These are phyloP conservation scores for Colletotrichum plurivorum DNA, from an alignment of 2,329 filamentous ascomycete species.

Conservation along the genomic window DNA sequence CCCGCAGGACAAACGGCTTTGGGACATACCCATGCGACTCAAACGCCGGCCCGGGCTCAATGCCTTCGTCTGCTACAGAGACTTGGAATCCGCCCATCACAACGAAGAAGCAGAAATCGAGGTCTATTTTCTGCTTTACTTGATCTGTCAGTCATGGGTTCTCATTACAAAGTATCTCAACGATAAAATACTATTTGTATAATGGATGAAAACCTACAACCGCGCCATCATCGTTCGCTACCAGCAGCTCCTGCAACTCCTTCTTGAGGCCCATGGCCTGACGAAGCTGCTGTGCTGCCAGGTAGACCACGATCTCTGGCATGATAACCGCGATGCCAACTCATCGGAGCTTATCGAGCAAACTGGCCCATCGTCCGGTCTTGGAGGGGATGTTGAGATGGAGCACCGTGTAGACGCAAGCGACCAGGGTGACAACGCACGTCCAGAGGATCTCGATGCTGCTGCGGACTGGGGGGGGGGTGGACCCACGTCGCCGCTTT, in stretches of 20 bases:
- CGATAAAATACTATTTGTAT: no score
- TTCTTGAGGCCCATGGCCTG: constrained; percentile 19
- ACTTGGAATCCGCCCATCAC: constrained; percentile 48
- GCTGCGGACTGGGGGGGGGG: constrained; percentile 46
- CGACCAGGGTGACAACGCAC: constrained; percentile 51
- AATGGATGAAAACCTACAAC: background rate
- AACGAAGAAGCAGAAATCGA: constrained; percentile 48
- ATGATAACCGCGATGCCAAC: constrained; percentile 47
- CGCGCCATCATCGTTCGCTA: background rate
- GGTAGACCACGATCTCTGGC: constrained; percentile 50
- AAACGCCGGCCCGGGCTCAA: constrained; percentile 9
- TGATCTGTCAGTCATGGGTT: no score
- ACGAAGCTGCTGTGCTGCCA: constrained; percentile 42
- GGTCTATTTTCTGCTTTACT: background rate
- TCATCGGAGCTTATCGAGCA: constrained; percentile 47
- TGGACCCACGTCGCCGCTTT: background rate
- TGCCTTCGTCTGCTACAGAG: background rate
- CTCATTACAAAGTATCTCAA: no score
- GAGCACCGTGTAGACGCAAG: constrained; percentile 54
- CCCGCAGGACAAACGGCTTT: no score
- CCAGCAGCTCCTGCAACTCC: constrained; percentile 12
- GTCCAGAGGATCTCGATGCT: constrained; percentile 51
- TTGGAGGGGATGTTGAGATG: constrained; percentile 53
- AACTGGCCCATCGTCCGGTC: constrained; percentile 18
- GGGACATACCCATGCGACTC: background rate